Evolutionary conservation across 352 stramenopile species (phyloP).

Genomic region (Saprolegnia parasitica): DNA sequence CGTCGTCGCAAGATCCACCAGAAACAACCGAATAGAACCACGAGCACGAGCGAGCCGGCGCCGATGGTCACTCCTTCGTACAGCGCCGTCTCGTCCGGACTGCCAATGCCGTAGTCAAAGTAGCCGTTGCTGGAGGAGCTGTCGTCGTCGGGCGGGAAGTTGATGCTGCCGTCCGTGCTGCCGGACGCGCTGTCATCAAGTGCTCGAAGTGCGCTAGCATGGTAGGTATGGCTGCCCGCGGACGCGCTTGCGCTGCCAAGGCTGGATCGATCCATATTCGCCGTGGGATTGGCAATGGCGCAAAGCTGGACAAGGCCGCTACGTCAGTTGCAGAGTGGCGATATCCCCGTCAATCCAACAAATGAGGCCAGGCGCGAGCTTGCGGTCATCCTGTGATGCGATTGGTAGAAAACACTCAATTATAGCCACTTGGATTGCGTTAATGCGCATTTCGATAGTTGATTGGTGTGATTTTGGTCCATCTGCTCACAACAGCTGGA

Average conservation of each 20-base stretch:
- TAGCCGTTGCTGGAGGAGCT: background rate
- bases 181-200: background rate
- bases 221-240: too few species aligned
- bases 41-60: conserved; percentile 1
- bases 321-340: too few species aligned
- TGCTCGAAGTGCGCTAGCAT: background rate
- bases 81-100: background rate
- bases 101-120: background rate
- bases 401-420: background rate
- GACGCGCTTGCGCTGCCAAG: background rate
- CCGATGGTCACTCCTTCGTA: conserved; percentile 13
- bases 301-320: too few species aligned
- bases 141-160: conserved; percentile 3
- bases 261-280: background rate
- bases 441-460: background rate
- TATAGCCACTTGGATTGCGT: background rate
- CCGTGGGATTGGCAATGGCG: too few species aligned
- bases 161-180: conserved; percentile 1
- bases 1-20: conserved; percentile 1
- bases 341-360: background rate
- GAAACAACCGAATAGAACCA: background rate
- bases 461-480: background rate
- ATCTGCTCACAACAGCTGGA: too few species aligned
- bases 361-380: background rate
- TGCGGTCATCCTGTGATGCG: background rate